Conservation (phyloP, 1,284 basidiomycete genomes). For the Papiliotrema flavescens region DNA sequence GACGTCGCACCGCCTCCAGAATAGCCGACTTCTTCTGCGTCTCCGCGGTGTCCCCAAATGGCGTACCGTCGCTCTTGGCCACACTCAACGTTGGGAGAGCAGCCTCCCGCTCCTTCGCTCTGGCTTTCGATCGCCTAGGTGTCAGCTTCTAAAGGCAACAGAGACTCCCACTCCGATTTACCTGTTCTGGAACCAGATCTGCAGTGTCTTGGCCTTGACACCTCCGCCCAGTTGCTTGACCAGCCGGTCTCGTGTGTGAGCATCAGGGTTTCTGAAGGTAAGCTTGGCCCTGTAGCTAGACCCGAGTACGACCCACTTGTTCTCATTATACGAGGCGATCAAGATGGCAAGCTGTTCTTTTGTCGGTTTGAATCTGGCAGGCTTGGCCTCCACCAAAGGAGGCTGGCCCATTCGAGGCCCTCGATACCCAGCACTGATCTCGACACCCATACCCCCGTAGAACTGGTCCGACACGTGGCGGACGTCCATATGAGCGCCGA, state of each 20-base stretch:
- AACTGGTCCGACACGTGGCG: too few relatives aligned
- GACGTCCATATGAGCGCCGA: too few relatives aligned
- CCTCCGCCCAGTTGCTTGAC: constrained; percentile 26
- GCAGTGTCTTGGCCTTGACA: constrained; percentile 29
- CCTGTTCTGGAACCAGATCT: constrained; percentile 44
- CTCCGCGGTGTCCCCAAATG: neutral
- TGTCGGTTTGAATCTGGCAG: constrained; percentile 36
- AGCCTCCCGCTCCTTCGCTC: constrained; percentile 31
- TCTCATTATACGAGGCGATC: constrained; percentile 26
- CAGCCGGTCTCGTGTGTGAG: constrained; percentile 20
- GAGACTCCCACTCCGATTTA: constrained; percentile 4
- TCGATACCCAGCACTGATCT: neutral
- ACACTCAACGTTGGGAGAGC: constrained; percentile 6
- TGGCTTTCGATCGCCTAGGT: constrained; percentile 29
- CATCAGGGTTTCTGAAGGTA: constrained; percentile 30
- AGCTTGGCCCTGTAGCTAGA: neutral
- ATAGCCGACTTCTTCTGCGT: constrained; percentile 5
- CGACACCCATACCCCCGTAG: neutral
- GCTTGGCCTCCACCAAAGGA: constrained; percentile 9
- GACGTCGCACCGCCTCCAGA: constrained; percentile 5
- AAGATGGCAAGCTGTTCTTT: constrained; percentile 33
- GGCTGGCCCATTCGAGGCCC: neutral
- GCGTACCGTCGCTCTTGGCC: neutral
- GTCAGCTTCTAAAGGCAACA: neutral
- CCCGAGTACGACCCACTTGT: constrained; percentile 22